Base-by-base conservation (phyloP, 768 basidiomycete species). In the Xerocomus spinulosus region DNA sequence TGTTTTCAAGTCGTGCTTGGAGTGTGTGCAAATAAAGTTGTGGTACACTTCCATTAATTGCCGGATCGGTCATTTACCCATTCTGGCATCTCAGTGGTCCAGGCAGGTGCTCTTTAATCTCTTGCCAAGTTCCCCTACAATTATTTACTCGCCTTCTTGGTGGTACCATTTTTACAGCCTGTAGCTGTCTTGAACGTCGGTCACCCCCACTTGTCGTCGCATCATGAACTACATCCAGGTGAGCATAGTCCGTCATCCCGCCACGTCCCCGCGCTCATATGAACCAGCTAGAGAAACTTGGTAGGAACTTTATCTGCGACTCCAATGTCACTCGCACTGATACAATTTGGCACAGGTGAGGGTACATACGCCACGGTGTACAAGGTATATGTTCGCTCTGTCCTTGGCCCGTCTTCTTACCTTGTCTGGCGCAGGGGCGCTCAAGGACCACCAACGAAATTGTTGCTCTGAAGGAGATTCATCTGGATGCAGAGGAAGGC, bases 401-500 rank as follows among this genome's bases (percentile, higher is more conserved):
- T 39, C 38, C 17, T 25, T 5, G 15, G 17, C 35, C 25, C 21
- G 4, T 32, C 43, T 39, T 18, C 49, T 53, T 26, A 52, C 21
- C 32, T n/a, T 13, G 17, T 32, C 49, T 33, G 17, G 30, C 15
- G 20, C 46, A 92, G 90, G 96, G 96, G 14, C 85, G 95, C 53
- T 96, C 93, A 18, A 77, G 94, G 51, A 92, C 92, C 26, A 98
- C 94, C n/a, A 96, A 96, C 59, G 96, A 98, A 68, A 92, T 96
- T 44, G 96, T 99, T 15, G 96, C 96, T 12, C 70, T 99, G 48
- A 99, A 99, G 69, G 96, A 99, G 73, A 99, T 99, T 55, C 94
- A 98, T 62, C 87, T 99, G 51, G 96, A 99, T 73, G 90, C 96
- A 5, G 96, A 99, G 70, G 96, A 99, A 72, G 96, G 96, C 28